Conservation (phyloP, 139 green algal genomes). For the Monoraphidium neglectum region DNA sequence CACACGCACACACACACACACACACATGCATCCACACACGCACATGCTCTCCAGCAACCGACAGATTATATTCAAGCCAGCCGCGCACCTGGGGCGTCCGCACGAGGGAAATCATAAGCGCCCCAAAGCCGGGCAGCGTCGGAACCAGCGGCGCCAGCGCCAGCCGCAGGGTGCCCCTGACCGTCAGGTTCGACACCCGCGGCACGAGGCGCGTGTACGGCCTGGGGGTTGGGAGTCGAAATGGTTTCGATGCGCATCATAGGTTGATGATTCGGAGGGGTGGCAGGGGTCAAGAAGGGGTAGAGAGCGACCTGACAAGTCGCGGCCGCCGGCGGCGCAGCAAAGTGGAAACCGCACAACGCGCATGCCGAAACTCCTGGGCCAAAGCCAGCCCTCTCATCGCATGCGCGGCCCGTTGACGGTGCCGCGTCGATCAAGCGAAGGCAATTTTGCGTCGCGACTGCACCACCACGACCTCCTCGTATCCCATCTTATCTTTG, state of each 20-base stretch:
- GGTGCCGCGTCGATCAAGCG: not conserved
- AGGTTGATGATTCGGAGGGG: no score
- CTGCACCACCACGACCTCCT: not conserved
- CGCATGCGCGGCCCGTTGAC: not conserved
- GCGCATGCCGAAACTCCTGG: not conserved
- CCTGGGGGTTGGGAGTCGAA: not conserved
- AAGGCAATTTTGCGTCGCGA: not conserved
- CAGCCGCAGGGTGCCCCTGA: constrained; percentile 8
- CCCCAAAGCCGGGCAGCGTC: constrained; percentile 22
- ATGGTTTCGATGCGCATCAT: no score
- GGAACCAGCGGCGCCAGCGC: constrained; percentile 1
- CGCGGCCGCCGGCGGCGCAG: no score
- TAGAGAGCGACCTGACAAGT: no score
- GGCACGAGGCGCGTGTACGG: constrained; percentile 19
- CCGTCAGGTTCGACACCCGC: constrained; percentile 15
- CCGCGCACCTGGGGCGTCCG: constrained; percentile 19
- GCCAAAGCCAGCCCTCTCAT: not conserved
- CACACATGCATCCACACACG: no score
- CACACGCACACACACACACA: no score
- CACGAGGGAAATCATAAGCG: constrained; percentile 17
- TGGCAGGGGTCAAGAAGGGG: no score
- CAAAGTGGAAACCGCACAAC: no score
- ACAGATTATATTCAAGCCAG: no score
- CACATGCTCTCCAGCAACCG: no score
- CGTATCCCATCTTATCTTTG: not conserved